Conservation (phyloP, 805 yeast genomes). For the Millerozyma acaciae region DNA sequence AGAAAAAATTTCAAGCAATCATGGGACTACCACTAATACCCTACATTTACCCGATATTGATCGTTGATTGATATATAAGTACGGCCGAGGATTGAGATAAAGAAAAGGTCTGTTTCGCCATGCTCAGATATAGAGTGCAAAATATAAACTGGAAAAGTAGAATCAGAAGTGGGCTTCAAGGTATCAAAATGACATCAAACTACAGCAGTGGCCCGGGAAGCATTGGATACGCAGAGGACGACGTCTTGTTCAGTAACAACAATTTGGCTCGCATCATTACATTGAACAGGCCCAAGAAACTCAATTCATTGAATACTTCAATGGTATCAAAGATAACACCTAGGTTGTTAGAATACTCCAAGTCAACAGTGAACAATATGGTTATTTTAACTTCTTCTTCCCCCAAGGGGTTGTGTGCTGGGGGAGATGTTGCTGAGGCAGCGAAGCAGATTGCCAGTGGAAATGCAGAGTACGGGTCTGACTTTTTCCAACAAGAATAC, state of each 20-base stretch:
- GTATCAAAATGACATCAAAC: constrained; percentile 4
- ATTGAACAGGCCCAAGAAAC: constrained; percentile 74
- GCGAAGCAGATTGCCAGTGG: constrained; percentile 55
- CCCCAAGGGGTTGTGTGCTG: constrained; percentile 86
- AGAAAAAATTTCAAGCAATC: constrained; percentile 9
- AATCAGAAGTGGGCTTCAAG: constrained; percentile 1
- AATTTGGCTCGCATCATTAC: constrained; percentile 69
- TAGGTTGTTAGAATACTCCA: constrained; percentile 71
- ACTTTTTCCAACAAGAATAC: constrained; percentile 78
- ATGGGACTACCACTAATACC: too few relatives aligned
- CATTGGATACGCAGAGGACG: constrained; percentile 33
- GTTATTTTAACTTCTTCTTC: constrained; percentile 63
- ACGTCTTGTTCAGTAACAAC: constrained; percentile 60
- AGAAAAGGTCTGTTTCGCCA: too few relatives aligned
- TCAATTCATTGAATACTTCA: constrained; percentile 75
- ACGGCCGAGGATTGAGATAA: too few relatives aligned
- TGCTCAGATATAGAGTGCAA: too few relatives aligned
- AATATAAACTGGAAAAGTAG: constrained; percentile 1
- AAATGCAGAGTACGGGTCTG: constrained; percentile 46
- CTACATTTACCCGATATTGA: too few relatives aligned
- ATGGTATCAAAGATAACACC: constrained; percentile 75
- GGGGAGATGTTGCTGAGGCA: constrained; percentile 89
- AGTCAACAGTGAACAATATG: constrained; percentile 59
- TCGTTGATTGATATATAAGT: too few relatives aligned
- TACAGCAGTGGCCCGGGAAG: constrained; percentile 6